Conservation (phyloP, 2,329 filamentous ascomycete species). For the Verticillium zaregamsianum region DNA sequence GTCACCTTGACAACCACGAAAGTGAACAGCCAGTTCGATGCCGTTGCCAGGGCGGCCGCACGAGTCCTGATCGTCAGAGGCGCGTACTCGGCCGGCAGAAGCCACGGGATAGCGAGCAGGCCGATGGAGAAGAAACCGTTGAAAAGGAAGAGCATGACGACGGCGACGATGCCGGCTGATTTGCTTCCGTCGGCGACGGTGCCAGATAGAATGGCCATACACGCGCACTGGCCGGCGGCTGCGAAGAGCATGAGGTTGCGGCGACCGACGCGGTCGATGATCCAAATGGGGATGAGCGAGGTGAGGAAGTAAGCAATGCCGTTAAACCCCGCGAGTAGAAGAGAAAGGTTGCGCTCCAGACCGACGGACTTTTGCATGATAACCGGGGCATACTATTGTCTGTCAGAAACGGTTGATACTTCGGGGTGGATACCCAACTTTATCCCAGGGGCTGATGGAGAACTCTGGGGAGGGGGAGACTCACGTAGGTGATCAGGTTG, state of each 20-base stretch:
- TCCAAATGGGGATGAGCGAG: conserved; percentile 25
- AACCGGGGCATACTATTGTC: conserved; percentile 29
- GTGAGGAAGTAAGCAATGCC: conserved; percentile 31
- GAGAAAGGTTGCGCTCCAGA: conserved; percentile 36
- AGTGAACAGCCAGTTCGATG: conserved; percentile 30
- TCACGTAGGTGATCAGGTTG: conserved; percentile 25
- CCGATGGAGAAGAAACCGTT: conserved; percentile 38
- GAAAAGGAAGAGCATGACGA: conserved; percentile 38
- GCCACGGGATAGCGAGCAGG: conserved; percentile 32
- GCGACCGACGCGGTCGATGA: conserved; percentile 41
- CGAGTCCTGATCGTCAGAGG: conserved; percentile 32
- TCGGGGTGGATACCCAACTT: no score
- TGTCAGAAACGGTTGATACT: not conserved
- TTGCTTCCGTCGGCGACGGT: conserved; percentile 34
- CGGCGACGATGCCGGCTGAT: conserved; percentile 34
- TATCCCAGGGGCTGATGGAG: not conserved
- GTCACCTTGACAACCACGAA: conserved; percentile 34
- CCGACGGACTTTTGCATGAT: conserved; percentile 41
- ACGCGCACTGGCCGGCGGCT: conserved; percentile 28
- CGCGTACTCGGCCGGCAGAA: conserved; percentile 39
- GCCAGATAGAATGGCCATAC: conserved; percentile 42
- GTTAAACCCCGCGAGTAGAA: conserved; percentile 50
- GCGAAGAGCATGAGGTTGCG: conserved; percentile 55
- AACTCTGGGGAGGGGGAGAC: conserved; percentile 38
- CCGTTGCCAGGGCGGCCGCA: conserved; percentile 31